phyloP scores from a whole-genome alignment of 2,329 filamentous ascomycete species.

The Davidsoniella neocaledoniae region DNA sequence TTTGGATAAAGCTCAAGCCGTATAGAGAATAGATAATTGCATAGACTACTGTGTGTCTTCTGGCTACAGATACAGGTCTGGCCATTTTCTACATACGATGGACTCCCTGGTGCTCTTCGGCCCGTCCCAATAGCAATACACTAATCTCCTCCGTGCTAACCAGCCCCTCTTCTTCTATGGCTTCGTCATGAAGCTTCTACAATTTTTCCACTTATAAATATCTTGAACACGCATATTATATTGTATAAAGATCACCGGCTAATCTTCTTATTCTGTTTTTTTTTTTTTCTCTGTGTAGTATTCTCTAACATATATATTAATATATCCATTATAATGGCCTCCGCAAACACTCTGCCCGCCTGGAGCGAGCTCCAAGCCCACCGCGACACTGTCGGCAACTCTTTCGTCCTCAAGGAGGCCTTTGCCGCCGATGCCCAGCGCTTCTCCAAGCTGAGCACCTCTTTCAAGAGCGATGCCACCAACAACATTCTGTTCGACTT shows the following conservation, averaged over 20 bases:
- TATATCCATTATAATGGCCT: constrained; percentile 41
- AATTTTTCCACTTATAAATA: background rate
- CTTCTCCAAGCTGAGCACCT: constrained; percentile 79
- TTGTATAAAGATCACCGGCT: too few species aligned
- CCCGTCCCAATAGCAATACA: constrained; percentile 1
- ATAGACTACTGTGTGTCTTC: background rate
- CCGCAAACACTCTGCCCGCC: constrained; percentile 68
- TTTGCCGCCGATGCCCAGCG: constrained; percentile 78
- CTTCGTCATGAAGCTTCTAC: background rate
- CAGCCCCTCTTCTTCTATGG: background rate
- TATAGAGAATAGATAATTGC: background rate
- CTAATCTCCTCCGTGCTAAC: background rate
- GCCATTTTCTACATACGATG: constrained; percentile 4
- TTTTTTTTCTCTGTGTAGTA: background rate
- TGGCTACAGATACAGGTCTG: constrained; percentile 1
- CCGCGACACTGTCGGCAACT: constrained; percentile 70
- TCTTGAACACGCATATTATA: too few species aligned
- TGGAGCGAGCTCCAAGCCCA: constrained; percentile 88
- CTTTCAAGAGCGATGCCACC: constrained; percentile 65
- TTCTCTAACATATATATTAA: background rate
- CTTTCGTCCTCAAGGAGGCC: constrained; percentile 82
- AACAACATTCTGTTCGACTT: constrained; percentile 94
- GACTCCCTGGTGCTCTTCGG: constrained; percentile 4
- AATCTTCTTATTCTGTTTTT: background rate
- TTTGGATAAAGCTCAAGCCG: too few species aligned